phyloP scores from a whole-genome alignment of 495 filamentous ascomycete genomes.

The Penicillium dipodomyicola region DNA sequence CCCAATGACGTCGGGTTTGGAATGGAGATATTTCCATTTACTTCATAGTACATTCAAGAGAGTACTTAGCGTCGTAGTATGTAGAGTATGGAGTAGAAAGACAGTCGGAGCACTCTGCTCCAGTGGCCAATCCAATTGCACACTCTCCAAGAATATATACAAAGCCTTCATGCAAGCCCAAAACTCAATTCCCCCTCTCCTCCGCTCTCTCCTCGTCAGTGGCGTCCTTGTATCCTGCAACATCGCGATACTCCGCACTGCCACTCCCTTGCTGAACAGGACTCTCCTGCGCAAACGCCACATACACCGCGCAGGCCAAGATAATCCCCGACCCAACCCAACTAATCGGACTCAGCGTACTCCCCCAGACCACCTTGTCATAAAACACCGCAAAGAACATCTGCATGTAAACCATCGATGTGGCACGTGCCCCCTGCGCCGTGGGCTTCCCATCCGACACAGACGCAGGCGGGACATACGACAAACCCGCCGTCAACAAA shows the following conservation, averaged over 20 bases:
- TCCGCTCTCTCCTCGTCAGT: conserved; percentile 5
- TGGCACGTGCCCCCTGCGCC: conserved; percentile 61
- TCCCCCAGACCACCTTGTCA: conserved; percentile 76
- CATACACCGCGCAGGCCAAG: conserved; percentile 75
- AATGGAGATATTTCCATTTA: neutral
- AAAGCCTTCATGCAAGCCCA: conserved; percentile 1
- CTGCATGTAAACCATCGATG: conserved; percentile 86
- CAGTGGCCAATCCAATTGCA: conserved; percentile 4
- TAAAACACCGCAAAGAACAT: conserved; percentile 88
- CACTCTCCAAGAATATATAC: neutral
- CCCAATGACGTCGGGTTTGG: conserved; percentile 34
- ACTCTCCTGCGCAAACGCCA: conserved; percentile 55
- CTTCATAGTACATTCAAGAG: no score
- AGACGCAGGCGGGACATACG: conserved; percentile 53
- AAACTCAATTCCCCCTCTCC: conserved; percentile 14
- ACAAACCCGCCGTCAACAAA: conserved; percentile 76
- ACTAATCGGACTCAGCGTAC: conserved; percentile 61
- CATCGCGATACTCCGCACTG: conserved; percentile 8
- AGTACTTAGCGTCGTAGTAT: no score
- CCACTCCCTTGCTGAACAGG: conserved; percentile 7
- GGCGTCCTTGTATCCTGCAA: conserved; percentile 11
- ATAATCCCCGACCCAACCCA: conserved; percentile 76
- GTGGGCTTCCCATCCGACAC: conserved; percentile 25
- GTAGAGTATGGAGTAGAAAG: no score
- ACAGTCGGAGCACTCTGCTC: conserved; percentile 6